Evolutionary conservation across 306 rosid species (phyloP), one percentile per base, ranked within the genome.

Genomic region (Dryas drummondii): DNA sequence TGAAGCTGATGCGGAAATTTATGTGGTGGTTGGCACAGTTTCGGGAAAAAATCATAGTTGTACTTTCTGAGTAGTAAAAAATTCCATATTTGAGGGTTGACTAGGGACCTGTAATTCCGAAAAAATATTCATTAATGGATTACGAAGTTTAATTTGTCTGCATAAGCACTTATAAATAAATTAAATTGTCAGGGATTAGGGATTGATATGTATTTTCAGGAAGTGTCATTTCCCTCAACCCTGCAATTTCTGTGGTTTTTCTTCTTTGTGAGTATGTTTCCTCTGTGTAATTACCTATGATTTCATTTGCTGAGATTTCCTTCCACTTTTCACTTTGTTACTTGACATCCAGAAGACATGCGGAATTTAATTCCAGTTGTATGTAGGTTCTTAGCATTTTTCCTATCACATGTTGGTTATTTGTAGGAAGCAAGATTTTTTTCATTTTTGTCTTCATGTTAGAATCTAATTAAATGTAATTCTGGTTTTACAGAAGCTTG

Each of bases 401-500:
- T 16, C 56, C 49, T 1, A 5, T 41, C 22, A 32, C 45, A 17
- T 60, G 41, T 44, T 53, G n/a, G 75, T 41, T 54, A 70, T 53
- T 40, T 53, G 6, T n/a, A 55, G 40, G 51, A 52, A 72, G 47
- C 56, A 59, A 13, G 1, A 19, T 15, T 65, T 9, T 16, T 10
- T 53, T 6, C 5, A 1, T 50, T 45, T 66, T 42, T n/a, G 6
- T 19, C 48, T 37, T 37, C 61, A 2, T n/a, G 15, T 26, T 16
- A 56, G 80, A 66, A 79, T 86, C 87, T 84, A 74, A 84, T 26
- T 11, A 47, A 32, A 60, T 32, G 22, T 51, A 2, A 48, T 75
- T 71, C 70, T 84, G 77, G 56, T 52, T 71, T 88, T 80, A 73
- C 96, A 94, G 98, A 94, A 91, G 85, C 98, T 94, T 81, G 98